Evolutionary conservation across 352 stramenopile species (phyloP).

Genomic region (Pythium monospermum): DNA sequence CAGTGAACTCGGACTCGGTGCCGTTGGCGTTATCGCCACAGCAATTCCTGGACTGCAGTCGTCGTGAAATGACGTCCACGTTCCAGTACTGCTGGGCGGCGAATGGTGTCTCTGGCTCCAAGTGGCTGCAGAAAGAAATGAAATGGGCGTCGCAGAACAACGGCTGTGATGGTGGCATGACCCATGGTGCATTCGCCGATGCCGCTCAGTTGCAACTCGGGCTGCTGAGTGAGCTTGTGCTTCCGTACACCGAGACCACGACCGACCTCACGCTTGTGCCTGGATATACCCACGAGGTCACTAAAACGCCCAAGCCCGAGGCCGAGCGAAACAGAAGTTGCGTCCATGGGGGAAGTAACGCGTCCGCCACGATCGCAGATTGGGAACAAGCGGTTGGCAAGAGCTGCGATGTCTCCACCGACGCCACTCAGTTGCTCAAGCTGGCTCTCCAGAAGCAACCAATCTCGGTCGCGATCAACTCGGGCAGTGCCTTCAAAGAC

Average conservation of each 20-base stretch:
- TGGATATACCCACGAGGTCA: conserved; percentile 19
- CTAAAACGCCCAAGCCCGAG: conserved; percentile 10
- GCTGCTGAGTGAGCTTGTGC: conserved; percentile 52
- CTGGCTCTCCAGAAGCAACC: conserved; percentile 62
- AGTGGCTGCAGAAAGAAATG: conserved; percentile 63
- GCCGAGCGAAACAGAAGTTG: conserved; percentile 34
- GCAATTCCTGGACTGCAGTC: conserved; percentile 78
- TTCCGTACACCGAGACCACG: conserved; percentile 60
- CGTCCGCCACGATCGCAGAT: conserved; percentile 57
- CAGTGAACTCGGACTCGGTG: conserved; percentile 31
- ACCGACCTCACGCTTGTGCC: conserved; percentile 31
- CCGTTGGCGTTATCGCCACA: conserved; percentile 67
- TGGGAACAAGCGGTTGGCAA: conserved; percentile 66
- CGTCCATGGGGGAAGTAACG: conserved; percentile 26
- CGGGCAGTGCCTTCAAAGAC: conserved; percentile 65
- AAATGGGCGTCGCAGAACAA: conserved; percentile 69
- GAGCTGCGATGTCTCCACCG: conserved; percentile 43
- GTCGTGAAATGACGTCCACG: conserved; percentile 52
- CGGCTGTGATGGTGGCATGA: conserved; percentile 70
- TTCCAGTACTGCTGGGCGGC: conserved; percentile 78
- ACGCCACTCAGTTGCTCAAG: conserved; percentile 58
- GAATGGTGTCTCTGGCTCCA: conserved; percentile 35
- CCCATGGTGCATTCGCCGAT: conserved; percentile 62
- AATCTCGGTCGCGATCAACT: conserved; percentile 78
- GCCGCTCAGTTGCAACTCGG: conserved; percentile 44